Base-by-base conservation (phyloP, 768 basidiomycete genomes). In the Mycena vulgaris region DNA sequence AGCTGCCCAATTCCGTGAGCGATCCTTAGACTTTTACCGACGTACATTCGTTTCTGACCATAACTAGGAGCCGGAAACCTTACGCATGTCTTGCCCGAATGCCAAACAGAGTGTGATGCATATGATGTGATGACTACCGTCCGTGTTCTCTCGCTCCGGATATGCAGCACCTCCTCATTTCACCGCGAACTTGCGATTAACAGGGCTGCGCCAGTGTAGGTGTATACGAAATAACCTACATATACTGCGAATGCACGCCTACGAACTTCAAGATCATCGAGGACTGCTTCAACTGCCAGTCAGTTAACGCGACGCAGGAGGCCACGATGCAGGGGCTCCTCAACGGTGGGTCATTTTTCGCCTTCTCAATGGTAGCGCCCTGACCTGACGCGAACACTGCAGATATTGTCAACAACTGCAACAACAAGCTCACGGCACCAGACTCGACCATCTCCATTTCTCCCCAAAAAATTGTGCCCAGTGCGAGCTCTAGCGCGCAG, bases 231-330 rank as follows among this genome's bases (percentile, higher is more conserved):
- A 72, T 72, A 35, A 72, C 71, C 19, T 72, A 60, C 53, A 72
- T 72, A 31, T 72, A 72, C 48, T 72, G 71, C 37, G 67, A 69
- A 72, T 72, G 71, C 63, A 69, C 71, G 33, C 67, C 71, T 9
- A 19, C 39, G 25, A 72, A 72, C 63, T 61, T 72, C 31, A 17
- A 37, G 10, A 72, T 72, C 58, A 62, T 72, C 47, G 63, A 69
- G 30, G 53, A 57, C 48, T 72, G 71, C 58, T 72, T 72, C 45
- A 39, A 72, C 37, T 72, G 71, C 48, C 71, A 72, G 45, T 55
- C 71, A 0, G 71, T 72, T 5, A 72, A 72, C 39, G 68, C 63
- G 23, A 62, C 71, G 47, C 67, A 72, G 17, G 56, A 66, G 63
- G 45, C 40, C 28, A 3, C 45, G 9, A 69, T 69, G 67, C 71